A percentile compares a stretch with the other conserved stretches of the same genome.
Conservation (phyloP, 495 filamentous ascomycete species). For the Daldinia bambusicola region DNA sequence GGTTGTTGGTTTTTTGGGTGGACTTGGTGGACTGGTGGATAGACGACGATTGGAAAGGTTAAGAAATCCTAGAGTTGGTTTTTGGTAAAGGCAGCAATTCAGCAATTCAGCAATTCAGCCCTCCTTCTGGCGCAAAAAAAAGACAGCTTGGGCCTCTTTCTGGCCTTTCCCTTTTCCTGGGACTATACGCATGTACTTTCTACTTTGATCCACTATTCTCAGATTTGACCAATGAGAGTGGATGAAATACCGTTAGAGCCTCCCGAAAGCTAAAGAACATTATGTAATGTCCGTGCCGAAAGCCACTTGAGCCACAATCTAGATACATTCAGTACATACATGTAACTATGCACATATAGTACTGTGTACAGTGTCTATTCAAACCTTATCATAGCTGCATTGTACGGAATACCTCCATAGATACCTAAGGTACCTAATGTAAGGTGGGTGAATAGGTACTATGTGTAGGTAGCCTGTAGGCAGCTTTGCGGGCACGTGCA, state of each 20-base stretch:
- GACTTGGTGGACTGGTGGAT: conserved; percentile 1
- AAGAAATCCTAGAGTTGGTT: conserved; percentile 11
- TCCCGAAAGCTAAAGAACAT: not conserved
- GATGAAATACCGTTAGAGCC: not conserved
- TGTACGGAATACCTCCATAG: not conserved
- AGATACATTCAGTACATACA: not conserved
- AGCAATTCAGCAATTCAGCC: not conserved
- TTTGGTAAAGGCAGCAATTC: conserved; percentile 26
- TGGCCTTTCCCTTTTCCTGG: conserved; percentile 20
- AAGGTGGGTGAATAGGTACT: too few species aligned
- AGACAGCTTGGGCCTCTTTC: conserved; percentile 26
- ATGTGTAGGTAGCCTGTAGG: too few species aligned
- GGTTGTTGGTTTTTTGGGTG: conserved; percentile 33
- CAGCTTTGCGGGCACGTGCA: not conserved
- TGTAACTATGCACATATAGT: too few species aligned
- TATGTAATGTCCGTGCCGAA: not conserved
- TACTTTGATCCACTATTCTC: not conserved
- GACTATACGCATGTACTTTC: not conserved
- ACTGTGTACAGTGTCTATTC: too few species aligned
- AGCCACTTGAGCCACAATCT: conserved; percentile 3
- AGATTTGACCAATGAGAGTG: not conserved
- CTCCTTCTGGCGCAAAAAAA: not conserved
- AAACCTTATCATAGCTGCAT: not conserved
- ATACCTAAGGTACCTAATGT: too few species aligned
- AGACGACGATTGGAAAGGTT: conserved; percentile 14